Evolutionary conservation across 192 early-diverging fungal species (phyloP).

Genomic region (Podila epigama): DNA sequence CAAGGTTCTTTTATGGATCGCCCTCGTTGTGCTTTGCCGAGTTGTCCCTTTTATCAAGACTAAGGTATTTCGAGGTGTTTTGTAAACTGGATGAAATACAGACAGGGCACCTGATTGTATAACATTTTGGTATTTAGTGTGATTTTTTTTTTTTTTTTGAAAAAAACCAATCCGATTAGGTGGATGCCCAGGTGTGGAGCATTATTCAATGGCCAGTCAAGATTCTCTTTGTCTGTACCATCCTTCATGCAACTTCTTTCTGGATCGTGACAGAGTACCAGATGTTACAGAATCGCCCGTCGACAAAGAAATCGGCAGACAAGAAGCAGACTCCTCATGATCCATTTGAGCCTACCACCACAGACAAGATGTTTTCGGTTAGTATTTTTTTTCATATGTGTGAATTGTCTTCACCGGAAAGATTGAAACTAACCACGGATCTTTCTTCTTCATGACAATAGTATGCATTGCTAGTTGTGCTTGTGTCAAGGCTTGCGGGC

Average conservation of each 20-base stretch:
- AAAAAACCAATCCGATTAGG: background rate
- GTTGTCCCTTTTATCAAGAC: conserved; percentile 1
- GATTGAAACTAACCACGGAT: background rate
- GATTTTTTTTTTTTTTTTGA: background rate
- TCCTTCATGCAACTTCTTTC: conserved; percentile 30
- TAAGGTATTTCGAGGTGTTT: background rate
- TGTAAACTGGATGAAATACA: background rate
- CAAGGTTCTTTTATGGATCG: conserved; percentile 24
- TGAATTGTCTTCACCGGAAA: background rate
- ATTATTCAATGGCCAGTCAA: background rate
- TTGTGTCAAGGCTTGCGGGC: background rate
- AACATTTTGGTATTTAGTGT: background rate
- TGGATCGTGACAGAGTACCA: conserved; percentile 36
- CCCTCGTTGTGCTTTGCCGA: conserved; percentile 9
- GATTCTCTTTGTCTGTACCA: conserved; percentile 3
- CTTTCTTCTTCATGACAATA: background rate
- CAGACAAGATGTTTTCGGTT: conserved; percentile 29
- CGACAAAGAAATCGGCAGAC: background rate
- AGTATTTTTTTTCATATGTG: background rate
- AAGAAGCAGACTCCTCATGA: conserved; percentile 7
- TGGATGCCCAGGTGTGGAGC: background rate
- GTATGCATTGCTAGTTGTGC: background rate
- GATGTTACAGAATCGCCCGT: background rate
- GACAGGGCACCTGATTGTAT: background rate
- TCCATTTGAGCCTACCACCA: conserved; percentile 22